Evolutionary conservation across 768 basidiomycete genomes (phyloP).

Genomic region (Serendipita sp.): DNA sequence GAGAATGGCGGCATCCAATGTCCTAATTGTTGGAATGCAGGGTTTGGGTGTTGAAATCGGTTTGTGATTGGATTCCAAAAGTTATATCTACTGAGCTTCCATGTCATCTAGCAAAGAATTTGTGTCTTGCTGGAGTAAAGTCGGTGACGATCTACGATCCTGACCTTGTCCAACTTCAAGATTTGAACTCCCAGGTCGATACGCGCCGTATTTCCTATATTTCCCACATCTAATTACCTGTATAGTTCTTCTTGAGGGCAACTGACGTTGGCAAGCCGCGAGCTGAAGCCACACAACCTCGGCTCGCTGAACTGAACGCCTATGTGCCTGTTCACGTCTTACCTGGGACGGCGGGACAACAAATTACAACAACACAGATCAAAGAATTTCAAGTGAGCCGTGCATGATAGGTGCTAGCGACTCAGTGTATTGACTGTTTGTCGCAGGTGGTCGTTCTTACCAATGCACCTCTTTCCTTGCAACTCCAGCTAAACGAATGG

Average conservation of each 20-base stretch:
- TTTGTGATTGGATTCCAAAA: slow-evolving; percentile 18
- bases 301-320: slow-evolving; percentile 83
- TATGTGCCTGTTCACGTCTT: slow-evolving; percentile 89
- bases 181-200: slow-evolving; percentile 80
- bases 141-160: slow-evolving; percentile 94
- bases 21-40: slow-evolving; percentile 80
- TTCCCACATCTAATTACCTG: not conserved
- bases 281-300: slow-evolving; percentile 70
- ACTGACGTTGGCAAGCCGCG: slow-evolving; percentile 78
- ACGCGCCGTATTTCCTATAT: slow-evolving; percentile 3
- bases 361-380: slow-evolving; percentile 64
- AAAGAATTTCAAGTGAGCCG: slow-evolving; percentile 68
- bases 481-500: slow-evolving; percentile 92
- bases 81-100: slow-evolving; percentile 5
- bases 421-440: not conserved
- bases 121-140: slow-evolving; percentile 90
- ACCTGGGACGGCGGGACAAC: slow-evolving; percentile 59
- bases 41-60: slow-evolving; percentile 95
- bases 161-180: slow-evolving; percentile 69
- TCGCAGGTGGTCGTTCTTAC: slow-evolving; percentile 77
- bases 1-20: slow-evolving; percentile 91
- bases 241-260: slow-evolving; percentile 82
- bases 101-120: slow-evolving; percentile 62
- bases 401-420: not conserved
- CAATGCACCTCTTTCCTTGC: slow-evolving; percentile 57